A percentile compares a stretch with the other conserved stretches of the same genome.
Evolutionary conservation across 148 eudicot species (phyloP).

Genomic region (Pouteria glomerata): DNA sequence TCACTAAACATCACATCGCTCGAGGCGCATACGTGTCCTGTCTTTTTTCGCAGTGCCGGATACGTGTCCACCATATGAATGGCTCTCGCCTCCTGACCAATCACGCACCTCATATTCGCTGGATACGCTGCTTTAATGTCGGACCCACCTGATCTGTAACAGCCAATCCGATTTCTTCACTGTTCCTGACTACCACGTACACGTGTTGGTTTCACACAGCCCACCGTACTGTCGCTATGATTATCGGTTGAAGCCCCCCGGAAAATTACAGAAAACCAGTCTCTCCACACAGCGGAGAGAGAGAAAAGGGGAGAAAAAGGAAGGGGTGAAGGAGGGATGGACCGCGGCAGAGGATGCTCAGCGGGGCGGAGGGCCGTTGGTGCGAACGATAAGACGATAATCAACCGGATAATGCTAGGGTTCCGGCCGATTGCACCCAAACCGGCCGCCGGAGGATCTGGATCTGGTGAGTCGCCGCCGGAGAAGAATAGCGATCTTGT

Average conservation of each 20-base stretch:
- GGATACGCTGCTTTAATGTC: conserved; percentile 9
- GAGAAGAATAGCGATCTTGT: not conserved
- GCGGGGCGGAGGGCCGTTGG: not conserved
- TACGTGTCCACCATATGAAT: conserved; percentile 19
- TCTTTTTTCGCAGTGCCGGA: not conserved
- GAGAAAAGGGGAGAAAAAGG: not conserved
- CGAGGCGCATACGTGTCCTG: conserved; percentile 25
- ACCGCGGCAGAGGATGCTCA: not conserved
- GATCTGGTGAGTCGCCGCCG: not conserved
- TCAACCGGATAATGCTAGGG: conserved; percentile 38
- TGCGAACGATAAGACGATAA: not conserved
- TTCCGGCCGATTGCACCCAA: conserved; percentile 62
- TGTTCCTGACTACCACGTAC: too few species aligned
- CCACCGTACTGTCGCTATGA: too few species aligned
- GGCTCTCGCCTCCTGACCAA: conserved; percentile 8
- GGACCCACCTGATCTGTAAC: conserved; percentile 13
- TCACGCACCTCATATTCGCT: conserved; percentile 2
- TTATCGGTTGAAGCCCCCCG: too few species aligned
- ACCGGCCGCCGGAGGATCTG: conserved; percentile 21
- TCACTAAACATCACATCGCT: not conserved
- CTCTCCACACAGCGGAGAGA: too few species aligned
- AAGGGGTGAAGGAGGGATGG: too few species aligned
- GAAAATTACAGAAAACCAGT: too few species aligned
- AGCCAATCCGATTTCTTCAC: conserved; percentile 15
- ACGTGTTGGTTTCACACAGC: too few species aligned